phyloP scores from a whole-genome alignment of 176 grass and related monocot genomes.

The Paspalum notatum region DNA sequence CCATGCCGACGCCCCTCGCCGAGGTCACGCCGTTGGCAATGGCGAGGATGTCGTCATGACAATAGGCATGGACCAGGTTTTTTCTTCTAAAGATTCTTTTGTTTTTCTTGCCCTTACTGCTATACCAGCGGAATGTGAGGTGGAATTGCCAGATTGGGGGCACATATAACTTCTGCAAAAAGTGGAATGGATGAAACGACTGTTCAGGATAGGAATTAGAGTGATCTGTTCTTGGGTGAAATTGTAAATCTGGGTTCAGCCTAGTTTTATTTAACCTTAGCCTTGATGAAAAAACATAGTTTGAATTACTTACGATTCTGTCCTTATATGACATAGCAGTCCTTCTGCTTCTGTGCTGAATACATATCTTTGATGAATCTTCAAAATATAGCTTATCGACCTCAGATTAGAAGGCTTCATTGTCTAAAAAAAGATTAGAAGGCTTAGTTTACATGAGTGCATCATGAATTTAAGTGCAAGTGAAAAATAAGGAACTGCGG shows the following conservation, averaged over 20 bases:
- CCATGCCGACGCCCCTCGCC: conserved; percentile 75
- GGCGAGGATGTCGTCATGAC: conserved; percentile 39
- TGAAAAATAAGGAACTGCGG: neutral
- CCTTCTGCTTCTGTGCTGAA: neutral
- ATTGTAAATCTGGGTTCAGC: conserved; percentile 45
- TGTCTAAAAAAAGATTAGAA: too few species aligned
- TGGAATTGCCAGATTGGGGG: neutral
- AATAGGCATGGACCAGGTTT: neutral
- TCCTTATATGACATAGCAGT: too few species aligned
- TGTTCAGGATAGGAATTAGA: conserved; percentile 32
- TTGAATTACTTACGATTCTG: conserved; percentile 28
- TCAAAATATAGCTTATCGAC: neutral
- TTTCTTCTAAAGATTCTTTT: conserved; percentile 24
- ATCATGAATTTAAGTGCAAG: neutral
- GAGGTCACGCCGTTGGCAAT: conserved; percentile 63
- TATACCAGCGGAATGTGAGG: conserved; percentile 9
- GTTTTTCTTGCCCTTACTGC: neutral
- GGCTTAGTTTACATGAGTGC: neutral
- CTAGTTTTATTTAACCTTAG: neutral
- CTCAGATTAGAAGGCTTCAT: neutral
- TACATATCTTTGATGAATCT: neutral
- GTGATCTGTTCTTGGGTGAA: conserved; percentile 28
- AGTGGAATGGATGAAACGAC: conserved; percentile 22
- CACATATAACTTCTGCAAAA: neutral
- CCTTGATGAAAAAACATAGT: neutral